Conservation (phyloP, 176 grass and related monocot genomes). For the Oryza meridionalis region DNA sequence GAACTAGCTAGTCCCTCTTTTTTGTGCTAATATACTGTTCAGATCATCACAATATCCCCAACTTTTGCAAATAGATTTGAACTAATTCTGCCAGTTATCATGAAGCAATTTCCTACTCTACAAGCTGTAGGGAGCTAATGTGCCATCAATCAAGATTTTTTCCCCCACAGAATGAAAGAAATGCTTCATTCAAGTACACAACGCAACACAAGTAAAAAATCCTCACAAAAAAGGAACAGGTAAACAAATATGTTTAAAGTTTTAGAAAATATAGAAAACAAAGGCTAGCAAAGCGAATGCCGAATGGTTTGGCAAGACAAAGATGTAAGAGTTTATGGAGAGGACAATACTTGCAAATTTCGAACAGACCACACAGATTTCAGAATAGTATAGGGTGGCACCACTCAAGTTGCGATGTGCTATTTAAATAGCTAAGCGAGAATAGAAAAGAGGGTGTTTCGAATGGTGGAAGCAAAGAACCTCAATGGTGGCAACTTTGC, state of each 20-base stretch:
- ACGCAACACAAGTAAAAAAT: neutral
- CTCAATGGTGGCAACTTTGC: slow-evolving; percentile 24
- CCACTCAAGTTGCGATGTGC: slow-evolving; percentile 8
- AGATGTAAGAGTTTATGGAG: neutral
- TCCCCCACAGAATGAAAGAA: slow-evolving; percentile 16
- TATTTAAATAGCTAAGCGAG: slow-evolving; percentile 11
- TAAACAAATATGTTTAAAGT: neutral
- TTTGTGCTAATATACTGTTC: slow-evolving; percentile 26
- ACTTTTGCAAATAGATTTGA: slow-evolving; percentile 17
- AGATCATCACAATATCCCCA: neutral
- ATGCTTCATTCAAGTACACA: slow-evolving; percentile 4
- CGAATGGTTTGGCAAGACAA: too few species aligned
- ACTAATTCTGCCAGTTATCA: neutral
- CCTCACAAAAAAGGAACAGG: neutral
- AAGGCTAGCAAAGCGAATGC: too few species aligned
- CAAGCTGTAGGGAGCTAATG: slow-evolving; percentile 12
- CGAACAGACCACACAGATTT: neutral
- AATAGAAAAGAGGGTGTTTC: neutral
- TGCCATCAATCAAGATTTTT: neutral
- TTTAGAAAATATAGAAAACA: too few species aligned
- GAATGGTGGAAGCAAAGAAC: slow-evolving; percentile 41
- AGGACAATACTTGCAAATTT: slow-evolving; percentile 32
- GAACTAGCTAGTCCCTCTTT: neutral
- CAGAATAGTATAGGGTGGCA: slow-evolving; percentile 22
- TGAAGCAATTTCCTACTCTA: slow-evolving; percentile 17